These are phyloP conservation scores for Recurvomyces mirabilis DNA, from an alignment of 495 filamentous ascomycete genomes.

Conservation along the genomic window DNA sequence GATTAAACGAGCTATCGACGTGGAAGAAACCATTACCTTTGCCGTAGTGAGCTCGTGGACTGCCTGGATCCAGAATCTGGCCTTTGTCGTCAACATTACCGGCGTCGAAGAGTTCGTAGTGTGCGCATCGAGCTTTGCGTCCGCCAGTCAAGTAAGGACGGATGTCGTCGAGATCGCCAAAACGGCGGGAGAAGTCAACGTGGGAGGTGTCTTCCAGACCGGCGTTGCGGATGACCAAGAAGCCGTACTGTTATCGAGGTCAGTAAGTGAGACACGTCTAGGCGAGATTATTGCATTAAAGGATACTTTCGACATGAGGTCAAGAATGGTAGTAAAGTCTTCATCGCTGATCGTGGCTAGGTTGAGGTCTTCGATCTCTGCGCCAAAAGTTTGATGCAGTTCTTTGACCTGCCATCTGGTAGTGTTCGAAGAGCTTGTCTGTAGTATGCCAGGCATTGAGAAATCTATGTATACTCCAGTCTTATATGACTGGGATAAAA, in stretches of 20 bases:
- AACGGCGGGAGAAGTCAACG: slow-evolving; percentile 40
- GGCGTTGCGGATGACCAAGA: slow-evolving; percentile 45
- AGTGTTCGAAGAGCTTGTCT: slow-evolving; percentile 20
- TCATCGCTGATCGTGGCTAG: slow-evolving; percentile 37
- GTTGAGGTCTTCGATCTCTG: slow-evolving; percentile 43
- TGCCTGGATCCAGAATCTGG: neutral
- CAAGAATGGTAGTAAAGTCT: slow-evolving; percentile 37
- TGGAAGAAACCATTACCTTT: slow-evolving; percentile 50
- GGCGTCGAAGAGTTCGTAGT: slow-evolving; percentile 48
- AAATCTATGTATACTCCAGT: too few relatives aligned
- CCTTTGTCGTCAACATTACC: slow-evolving; percentile 36
- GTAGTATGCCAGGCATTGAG: slow-evolving; percentile 23
- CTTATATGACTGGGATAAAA: too few relatives aligned
- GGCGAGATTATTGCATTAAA: neutral
- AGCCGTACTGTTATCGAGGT: slow-evolving; percentile 39
- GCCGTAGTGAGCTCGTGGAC: slow-evolving; percentile 11
- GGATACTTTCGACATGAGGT: slow-evolving; percentile 40
- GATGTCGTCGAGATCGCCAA: slow-evolving; percentile 52
- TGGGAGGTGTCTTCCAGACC: slow-evolving; percentile 42
- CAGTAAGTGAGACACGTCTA: neutral
- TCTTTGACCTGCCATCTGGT: slow-evolving; percentile 27
- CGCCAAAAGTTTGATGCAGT: slow-evolving; percentile 45
- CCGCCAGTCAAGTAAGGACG: slow-evolving; percentile 39
- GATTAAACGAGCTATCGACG: slow-evolving; percentile 49
- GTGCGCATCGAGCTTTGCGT: slow-evolving; percentile 37